Conservation (phyloP, 2,329 filamentous ascomycete species). For the Zymoseptoria brevis region DNA sequence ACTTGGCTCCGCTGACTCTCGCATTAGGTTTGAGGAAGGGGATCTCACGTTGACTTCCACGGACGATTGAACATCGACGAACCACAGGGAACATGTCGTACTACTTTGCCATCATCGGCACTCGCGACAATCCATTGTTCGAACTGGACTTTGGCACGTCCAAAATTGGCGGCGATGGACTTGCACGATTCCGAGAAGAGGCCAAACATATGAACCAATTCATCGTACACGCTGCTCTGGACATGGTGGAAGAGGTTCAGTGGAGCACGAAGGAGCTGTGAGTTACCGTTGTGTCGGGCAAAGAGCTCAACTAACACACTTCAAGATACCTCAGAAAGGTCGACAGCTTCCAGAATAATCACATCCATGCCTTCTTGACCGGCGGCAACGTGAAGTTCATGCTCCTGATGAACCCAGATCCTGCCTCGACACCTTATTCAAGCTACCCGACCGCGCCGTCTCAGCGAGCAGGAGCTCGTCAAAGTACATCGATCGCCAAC, state of each 20-base stretch:
- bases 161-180: constrained; percentile 88
- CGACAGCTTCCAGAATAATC: constrained; percentile 93
- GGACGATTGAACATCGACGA: not conserved
- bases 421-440: constrained; percentile 28
- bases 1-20: not conserved
- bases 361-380: constrained; percentile 85
- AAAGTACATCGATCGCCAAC: constrained; percentile 31
- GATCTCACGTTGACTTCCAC: not conserved
- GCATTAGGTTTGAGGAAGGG: not conserved
- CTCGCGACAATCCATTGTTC: constrained; percentile 91
- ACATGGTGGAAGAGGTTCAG: constrained; percentile 93
- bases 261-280: constrained; percentile 84
- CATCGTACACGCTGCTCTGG: constrained; percentile 85
- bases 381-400: constrained; percentile 90
- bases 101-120: constrained; percentile 95
- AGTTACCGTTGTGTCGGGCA: constrained; percentile 17
- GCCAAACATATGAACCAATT: constrained; percentile 95
- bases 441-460: constrained; percentile 24
- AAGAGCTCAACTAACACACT: not conserved
- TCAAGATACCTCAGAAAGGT: constrained; percentile 88
- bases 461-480: constrained; percentile 23
- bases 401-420: constrained; percentile 74
- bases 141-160: constrained; percentile 96
- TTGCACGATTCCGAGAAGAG: constrained; percentile 79
- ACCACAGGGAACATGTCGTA: constrained; percentile 65